Conservation (phyloP, 75 land plant species). For the Pinus albicaulis region DNA sequence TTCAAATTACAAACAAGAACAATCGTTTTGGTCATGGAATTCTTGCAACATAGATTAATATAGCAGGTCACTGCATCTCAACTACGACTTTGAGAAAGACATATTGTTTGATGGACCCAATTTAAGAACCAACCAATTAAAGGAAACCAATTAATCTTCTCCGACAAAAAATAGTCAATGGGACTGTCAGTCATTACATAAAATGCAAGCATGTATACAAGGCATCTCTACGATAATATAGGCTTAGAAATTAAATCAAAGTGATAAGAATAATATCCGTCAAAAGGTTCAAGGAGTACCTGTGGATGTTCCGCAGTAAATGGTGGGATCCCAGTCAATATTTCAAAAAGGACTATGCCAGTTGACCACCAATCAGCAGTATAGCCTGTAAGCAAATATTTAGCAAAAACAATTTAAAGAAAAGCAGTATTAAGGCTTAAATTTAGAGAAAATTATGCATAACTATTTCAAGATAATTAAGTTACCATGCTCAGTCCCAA, state of each 20-base stretch:
- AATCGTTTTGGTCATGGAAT: neutral
- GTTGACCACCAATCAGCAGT: constrained; percentile 98
- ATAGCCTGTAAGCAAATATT: constrained; percentile 39
- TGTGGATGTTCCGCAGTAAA: constrained; percentile 81
- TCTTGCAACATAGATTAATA: too few species aligned
- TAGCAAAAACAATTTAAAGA: neutral
- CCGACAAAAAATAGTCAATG: neutral
- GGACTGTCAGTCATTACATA: neutral
- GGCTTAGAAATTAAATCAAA: neutral
- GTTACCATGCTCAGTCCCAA: constrained; percentile 84
- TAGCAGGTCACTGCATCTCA: neutral
- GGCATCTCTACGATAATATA: neutral
- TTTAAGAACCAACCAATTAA: neutral
- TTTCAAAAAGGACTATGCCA: constrained; percentile 80
- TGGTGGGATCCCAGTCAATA: constrained; percentile 82
- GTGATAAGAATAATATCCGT: neutral
- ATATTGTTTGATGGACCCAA: neutral
- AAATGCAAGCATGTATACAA: neutral
- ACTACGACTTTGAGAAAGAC: neutral
- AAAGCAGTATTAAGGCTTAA: neutral
- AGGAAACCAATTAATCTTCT: neutral
- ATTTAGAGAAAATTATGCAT: neutral
- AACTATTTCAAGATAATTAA: constrained; percentile 1
- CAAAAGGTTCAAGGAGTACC: constrained; percentile 34
- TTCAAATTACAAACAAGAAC: neutral